Conservation (phyloP, 2,329 filamentous ascomycete species). For the Trichoderma polysporum region DNA sequence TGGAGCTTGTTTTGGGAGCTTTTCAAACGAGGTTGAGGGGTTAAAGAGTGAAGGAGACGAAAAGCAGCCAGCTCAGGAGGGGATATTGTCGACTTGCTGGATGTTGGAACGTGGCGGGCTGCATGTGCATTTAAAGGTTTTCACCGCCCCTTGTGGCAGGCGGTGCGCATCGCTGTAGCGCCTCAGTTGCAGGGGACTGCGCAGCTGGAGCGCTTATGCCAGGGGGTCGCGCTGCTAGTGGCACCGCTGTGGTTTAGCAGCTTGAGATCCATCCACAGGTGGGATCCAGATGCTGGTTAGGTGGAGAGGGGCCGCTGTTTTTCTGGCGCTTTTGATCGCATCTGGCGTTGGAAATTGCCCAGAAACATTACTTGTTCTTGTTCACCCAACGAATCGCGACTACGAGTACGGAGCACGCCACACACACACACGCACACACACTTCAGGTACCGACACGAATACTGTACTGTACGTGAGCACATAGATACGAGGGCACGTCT, state of each 20-base stretch:
- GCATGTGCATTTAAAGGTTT: constrained; percentile 21
- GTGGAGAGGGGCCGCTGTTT: constrained; percentile 2
- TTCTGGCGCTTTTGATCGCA: not conserved
- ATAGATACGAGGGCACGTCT: not conserved
- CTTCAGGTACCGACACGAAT: too few species aligned
- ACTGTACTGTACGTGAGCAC: not conserved
- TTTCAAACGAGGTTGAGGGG: not conserved
- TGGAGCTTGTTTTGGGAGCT: not conserved
- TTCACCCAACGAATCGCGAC: not conserved
- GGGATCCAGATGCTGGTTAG: not conserved
- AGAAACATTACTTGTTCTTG: not conserved
- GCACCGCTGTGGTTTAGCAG: not conserved
- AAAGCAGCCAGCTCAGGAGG: constrained; percentile 18
- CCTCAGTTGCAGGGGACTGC: not conserved
- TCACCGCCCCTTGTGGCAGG: constrained; percentile 26
- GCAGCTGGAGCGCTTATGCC: constrained; percentile 1
- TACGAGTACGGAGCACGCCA: constrained; percentile 17
- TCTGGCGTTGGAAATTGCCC: not conserved
- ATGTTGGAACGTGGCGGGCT: not conserved
- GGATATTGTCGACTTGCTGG: not conserved
- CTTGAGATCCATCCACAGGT: not conserved
- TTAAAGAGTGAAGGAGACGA: constrained; percentile 21
- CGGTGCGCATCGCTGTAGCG: constrained; percentile 14
- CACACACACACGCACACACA: too few species aligned
- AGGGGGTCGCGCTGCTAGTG: constrained; percentile 11